Evolutionary conservation across 495 filamentous ascomycete species (phyloP).

Genomic region (Podospora pseudoanserina): DNA sequence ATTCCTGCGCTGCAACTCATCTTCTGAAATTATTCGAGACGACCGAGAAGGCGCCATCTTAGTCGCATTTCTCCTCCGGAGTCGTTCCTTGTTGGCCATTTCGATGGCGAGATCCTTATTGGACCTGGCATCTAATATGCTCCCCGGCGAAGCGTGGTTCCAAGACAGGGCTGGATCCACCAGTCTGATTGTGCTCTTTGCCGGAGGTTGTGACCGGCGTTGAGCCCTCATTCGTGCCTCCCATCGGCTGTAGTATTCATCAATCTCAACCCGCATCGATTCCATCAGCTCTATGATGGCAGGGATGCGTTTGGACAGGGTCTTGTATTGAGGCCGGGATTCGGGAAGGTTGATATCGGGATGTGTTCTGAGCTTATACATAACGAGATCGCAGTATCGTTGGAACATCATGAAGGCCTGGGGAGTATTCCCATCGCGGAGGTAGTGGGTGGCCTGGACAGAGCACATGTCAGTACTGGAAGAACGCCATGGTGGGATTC

Average conservation of each 20-base stretch:
- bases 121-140: slow-evolving; percentile 61
- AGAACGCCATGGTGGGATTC: background rate
- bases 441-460: slow-evolving; percentile 58
- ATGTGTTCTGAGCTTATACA: slow-evolving; percentile 58
- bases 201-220: background rate
- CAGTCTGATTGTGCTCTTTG: slow-evolving; percentile 33
- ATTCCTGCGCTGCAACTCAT: slow-evolving; percentile 41
- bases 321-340: slow-evolving; percentile 21
- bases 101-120: slow-evolving; percentile 74
- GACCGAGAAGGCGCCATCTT: slow-evolving; percentile 15
- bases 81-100: slow-evolving; percentile 69
- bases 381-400: slow-evolving; percentile 70
- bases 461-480: slow-evolving; percentile 3
- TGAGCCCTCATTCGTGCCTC: slow-evolving; percentile 21
- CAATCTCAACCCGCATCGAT: slow-evolving; percentile 45
- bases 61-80: slow-evolving; percentile 57
- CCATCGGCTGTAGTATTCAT: slow-evolving; percentile 37
- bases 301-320: slow-evolving; percentile 27
- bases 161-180: slow-evolving; percentile 48
- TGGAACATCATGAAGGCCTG: slow-evolving; percentile 84
- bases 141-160: slow-evolving; percentile 34
- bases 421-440: slow-evolving; percentile 77
- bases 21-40: slow-evolving; percentile 36
- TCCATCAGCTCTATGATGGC: slow-evolving; percentile 53
- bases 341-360: slow-evolving; percentile 60